phyloP scores from a whole-genome alignment of 192 early-diverging fungal species.

The Ramicandelaber brevisporus region DNA sequence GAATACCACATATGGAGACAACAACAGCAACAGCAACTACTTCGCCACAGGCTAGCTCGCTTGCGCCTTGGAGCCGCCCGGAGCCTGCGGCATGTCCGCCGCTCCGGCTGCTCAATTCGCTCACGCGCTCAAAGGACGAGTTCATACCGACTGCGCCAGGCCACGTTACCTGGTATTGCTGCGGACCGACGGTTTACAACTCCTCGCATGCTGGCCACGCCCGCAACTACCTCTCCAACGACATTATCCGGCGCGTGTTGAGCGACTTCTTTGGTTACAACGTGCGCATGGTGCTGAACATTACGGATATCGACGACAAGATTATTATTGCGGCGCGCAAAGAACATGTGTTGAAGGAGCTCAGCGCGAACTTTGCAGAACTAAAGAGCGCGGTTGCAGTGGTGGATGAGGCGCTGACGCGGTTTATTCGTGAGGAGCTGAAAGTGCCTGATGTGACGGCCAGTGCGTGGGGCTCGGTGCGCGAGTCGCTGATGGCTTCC shows the following conservation, averaged over 20 bases:
- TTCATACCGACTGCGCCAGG: slow-evolving; percentile 47
- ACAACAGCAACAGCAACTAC: too few relatives aligned
- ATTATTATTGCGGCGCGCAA: slow-evolving; percentile 72
- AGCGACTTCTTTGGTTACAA: slow-evolving; percentile 91
- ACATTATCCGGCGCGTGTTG: slow-evolving; percentile 80
- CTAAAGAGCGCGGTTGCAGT: too few relatives aligned
- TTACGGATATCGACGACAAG: slow-evolving; percentile 99
- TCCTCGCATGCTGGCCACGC: slow-evolving; percentile 91
- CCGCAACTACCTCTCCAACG: slow-evolving; percentile 72
- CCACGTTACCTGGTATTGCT: slow-evolving; percentile 84
- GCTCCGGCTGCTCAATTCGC: slow-evolving; percentile 51
- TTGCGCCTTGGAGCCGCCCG: too few relatives aligned
- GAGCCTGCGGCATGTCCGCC: too few relatives aligned
- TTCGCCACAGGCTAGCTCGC: too few relatives aligned
- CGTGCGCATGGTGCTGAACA: slow-evolving; percentile 83
- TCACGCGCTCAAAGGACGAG: slow-evolving; percentile 62
- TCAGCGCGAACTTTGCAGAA: too few relatives aligned
- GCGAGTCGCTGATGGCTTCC: slow-evolving; percentile 18
- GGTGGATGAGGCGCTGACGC: slow-evolving; percentile 28
- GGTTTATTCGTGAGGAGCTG: slow-evolving; percentile 33
- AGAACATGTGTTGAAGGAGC: slow-evolving; percentile 11
- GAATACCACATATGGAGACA: too few relatives aligned
- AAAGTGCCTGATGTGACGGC: too few relatives aligned
- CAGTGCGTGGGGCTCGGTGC: slow-evolving; percentile 12
- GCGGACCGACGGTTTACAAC: slow-evolving; percentile 97